phyloP scores from a whole-genome alignment of 2,329 filamentous ascomycete species.

The Curvularia sp. region DNA sequence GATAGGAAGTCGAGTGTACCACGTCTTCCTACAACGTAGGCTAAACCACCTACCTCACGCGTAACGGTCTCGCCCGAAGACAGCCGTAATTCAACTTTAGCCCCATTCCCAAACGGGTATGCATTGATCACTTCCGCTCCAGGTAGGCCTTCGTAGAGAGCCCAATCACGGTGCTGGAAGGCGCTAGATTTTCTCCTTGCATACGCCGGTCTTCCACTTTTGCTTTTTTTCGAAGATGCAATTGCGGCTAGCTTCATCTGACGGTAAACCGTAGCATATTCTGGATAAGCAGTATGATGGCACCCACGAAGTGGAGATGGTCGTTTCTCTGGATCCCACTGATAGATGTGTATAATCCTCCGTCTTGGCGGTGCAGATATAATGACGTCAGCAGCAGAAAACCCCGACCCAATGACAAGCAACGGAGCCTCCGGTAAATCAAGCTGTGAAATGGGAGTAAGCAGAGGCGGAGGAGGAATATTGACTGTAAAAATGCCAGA shows the following conservation, averaged over 20 bases:
- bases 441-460: slow-evolving; percentile 54
- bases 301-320: slow-evolving; percentile 65
- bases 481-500: slow-evolving; percentile 65
- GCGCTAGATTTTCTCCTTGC: slow-evolving; percentile 50
- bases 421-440: slow-evolving; percentile 49
- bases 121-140: slow-evolving; percentile 59
- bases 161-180: slow-evolving; percentile 58
- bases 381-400: slow-evolving; percentile 67
- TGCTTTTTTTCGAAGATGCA: slow-evolving; percentile 27
- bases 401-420: slow-evolving; percentile 66
- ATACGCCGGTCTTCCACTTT: slow-evolving; percentile 32
- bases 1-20: slow-evolving; percentile 62
- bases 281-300: slow-evolving; percentile 67
- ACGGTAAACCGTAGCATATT: slow-evolving; percentile 66
- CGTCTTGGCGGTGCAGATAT: slow-evolving; percentile 60
- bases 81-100: slow-evolving; percentile 54
- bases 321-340: slow-evolving; percentile 63
- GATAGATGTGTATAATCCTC: slow-evolving; percentile 65
- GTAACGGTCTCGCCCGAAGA: slow-evolving; percentile 54
- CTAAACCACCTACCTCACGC: slow-evolving; percentile 57
- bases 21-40: slow-evolving; percentile 64
- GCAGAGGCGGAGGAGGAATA: slow-evolving; percentile 58
- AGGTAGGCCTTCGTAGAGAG: slow-evolving; percentile 62
- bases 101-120: slow-evolving; percentile 23
- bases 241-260: slow-evolving; percentile 63